Conservation (phyloP, 192 early-diverging fungal species). For the Glomus cerebriforme region DNA sequence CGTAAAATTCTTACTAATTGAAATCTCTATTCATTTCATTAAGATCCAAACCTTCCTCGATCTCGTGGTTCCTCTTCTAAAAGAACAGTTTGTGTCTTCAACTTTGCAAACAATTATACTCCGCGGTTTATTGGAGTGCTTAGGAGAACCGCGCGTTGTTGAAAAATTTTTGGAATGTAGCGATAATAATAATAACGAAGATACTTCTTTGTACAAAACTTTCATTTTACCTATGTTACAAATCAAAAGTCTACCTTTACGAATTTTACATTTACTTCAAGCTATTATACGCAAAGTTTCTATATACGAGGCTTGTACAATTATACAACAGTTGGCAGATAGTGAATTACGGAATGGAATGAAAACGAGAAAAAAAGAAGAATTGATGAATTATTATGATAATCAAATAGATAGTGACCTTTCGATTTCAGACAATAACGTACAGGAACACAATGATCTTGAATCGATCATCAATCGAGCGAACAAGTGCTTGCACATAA, state of each 20-base stretch:
- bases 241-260: background rate
- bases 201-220: slow-evolving; percentile 3
- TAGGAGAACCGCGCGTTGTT: slow-evolving; percentile 31
- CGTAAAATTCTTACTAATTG: background rate
- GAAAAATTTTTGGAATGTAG: slow-evolving; percentile 28
- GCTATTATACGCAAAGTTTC: slow-evolving; percentile 27
- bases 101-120: slow-evolving; percentile 26
- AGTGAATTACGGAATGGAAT: slow-evolving; percentile 12
- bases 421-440: background rate
- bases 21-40: background rate
- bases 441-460: slow-evolving; percentile 9
- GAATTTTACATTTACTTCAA: slow-evolving; percentile 24
- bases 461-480: slow-evolving; percentile 13
- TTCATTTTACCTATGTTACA: slow-evolving; percentile 30
- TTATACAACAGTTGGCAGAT: slow-evolving; percentile 27
- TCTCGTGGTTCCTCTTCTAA: slow-evolving; percentile 18
- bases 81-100: slow-evolving; percentile 10
- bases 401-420: background rate
- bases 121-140: slow-evolving; percentile 25
- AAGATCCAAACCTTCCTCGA: slow-evolving; percentile 10
- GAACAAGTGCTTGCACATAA: slow-evolving; percentile 3
- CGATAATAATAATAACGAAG: background rate
- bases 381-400: background rate
- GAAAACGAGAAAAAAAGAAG: slow-evolving; percentile 14
- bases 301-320: slow-evolving; percentile 30